phyloP scores from a whole-genome alignment of 73 alveolate genomes.

The Paramecium sexaurelia region DNA sequence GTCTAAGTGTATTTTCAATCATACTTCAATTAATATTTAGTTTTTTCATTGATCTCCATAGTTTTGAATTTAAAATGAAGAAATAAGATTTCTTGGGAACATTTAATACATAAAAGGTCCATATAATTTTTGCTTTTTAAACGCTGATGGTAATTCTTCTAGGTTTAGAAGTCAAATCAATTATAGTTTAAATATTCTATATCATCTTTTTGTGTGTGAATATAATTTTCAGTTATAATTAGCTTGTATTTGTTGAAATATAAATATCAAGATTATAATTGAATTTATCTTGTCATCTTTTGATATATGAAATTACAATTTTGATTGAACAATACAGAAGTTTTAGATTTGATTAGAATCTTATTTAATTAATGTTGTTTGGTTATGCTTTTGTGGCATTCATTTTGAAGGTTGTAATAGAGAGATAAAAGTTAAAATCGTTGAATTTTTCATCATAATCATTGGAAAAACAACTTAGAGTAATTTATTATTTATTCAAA shows the following conservation, averaged over 20 bases:
- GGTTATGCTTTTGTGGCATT: background rate
- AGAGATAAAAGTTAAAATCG: background rate
- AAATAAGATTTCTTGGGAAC: conserved; percentile 19
- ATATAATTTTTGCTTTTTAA: background rate
- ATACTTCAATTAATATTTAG: background rate
- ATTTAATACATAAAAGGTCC: background rate
- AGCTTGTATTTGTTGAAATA: background rate
- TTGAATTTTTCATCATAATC: background rate
- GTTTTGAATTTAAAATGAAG: conserved; percentile 1
- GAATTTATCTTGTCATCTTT: background rate
- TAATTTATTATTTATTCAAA: background rate
- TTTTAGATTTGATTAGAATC: background rate
- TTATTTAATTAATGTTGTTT: background rate
- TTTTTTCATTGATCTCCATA: background rate
- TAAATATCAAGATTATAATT: background rate
- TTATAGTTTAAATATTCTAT: background rate
- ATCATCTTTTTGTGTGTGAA: background rate
- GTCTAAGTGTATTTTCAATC: background rate
- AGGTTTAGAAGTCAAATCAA: background rate
- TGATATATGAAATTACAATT: background rate
- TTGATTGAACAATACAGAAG: background rate
- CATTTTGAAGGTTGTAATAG: background rate
- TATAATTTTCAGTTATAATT: background rate
- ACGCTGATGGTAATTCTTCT: background rate
- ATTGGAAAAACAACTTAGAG: background rate